Conservation (phyloP, 805 yeast species). For the Metschnikowia santaceciliae region DNA sequence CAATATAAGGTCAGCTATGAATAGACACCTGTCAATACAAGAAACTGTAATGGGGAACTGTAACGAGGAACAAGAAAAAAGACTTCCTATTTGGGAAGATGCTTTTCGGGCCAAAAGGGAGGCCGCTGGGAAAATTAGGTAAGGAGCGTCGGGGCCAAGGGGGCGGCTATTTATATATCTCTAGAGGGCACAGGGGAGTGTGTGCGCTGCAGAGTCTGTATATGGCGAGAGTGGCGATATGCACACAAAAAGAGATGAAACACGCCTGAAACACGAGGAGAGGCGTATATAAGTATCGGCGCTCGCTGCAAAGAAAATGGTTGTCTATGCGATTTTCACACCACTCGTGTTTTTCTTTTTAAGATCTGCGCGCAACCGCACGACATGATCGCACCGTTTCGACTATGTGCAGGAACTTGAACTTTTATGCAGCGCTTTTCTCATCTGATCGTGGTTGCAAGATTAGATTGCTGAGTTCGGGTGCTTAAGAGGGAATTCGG, state of each 20-base stretch:
- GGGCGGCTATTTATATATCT: neutral
- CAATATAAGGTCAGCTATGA: neutral
- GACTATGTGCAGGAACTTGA: neutral
- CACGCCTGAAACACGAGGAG: slow-evolving; percentile 1
- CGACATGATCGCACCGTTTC: neutral
- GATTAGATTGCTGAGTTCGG: no score
- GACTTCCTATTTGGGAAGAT: no score
- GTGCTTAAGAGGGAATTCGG: no score
- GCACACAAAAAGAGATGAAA: slow-evolving; percentile 4
- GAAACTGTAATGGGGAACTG: neutral
- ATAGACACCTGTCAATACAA: neutral
- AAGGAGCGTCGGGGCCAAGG: slow-evolving; percentile 3
- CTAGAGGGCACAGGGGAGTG: neutral
- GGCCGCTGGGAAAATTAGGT: neutral
- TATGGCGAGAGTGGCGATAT: neutral
- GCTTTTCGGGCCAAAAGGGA: neutral
- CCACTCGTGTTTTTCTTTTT: slow-evolving; percentile 1
- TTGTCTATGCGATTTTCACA: neutral
- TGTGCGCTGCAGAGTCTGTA: neutral
- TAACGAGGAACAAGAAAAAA: neutral
- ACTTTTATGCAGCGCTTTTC: neutral
- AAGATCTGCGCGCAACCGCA: slow-evolving; percentile 3
- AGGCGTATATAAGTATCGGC: slow-evolving; percentile 2
- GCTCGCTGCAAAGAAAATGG: slow-evolving; percentile 3
- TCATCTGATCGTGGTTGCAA: neutral